A percentile compares a stretch with the other conserved stretches of the same genome.
These are phyloP conservation scores for Wickerhamomyces kurtzmanii DNA, from an alignment of 805 yeast species.

Conservation along the genomic window DNA sequence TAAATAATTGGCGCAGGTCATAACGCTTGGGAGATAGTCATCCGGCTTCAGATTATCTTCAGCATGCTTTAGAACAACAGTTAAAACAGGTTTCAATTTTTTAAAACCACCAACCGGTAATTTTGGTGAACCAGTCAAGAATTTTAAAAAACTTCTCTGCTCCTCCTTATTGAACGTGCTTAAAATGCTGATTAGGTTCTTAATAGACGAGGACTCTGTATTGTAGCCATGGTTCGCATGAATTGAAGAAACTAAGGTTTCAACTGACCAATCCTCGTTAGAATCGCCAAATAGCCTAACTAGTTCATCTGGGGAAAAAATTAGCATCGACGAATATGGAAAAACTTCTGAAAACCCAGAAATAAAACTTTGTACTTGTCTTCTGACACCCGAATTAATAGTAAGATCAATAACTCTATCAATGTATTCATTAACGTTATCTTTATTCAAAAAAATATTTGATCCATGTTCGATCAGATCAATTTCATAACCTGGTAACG, in stretches of 20 bases:
- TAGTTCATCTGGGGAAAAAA: constrained; percentile 71
- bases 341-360: constrained; percentile 78
- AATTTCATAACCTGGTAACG: constrained; percentile 66
- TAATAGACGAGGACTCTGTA: constrained; percentile 55
- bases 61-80: constrained; percentile 78
- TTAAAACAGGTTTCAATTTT: constrained; percentile 68
- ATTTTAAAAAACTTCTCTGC: constrained; percentile 70
- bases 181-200: constrained; percentile 53
- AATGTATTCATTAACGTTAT: constrained; percentile 52
- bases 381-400: constrained; percentile 50
- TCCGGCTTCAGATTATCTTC: constrained; percentile 64
- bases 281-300: constrained; percentile 51
- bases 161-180: constrained; percentile 40
- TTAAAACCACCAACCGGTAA: constrained; percentile 92
- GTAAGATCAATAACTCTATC: constrained; percentile 46
- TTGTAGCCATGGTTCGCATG: constrained; percentile 89
- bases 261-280: constrained; percentile 79
- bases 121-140: constrained; percentile 88
- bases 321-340: constrained; percentile 61
- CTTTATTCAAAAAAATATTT: constrained; percentile 32
- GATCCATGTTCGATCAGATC: constrained; percentile 52
- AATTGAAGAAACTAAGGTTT: constrained; percentile 47
- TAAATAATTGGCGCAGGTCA: constrained; percentile 95
- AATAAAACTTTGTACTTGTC: constrained; percentile 60
- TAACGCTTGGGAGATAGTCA: constrained; percentile 87